Conservation (phyloP, 2,329 filamentous ascomycete species). For the Eutypa lata region DNA sequence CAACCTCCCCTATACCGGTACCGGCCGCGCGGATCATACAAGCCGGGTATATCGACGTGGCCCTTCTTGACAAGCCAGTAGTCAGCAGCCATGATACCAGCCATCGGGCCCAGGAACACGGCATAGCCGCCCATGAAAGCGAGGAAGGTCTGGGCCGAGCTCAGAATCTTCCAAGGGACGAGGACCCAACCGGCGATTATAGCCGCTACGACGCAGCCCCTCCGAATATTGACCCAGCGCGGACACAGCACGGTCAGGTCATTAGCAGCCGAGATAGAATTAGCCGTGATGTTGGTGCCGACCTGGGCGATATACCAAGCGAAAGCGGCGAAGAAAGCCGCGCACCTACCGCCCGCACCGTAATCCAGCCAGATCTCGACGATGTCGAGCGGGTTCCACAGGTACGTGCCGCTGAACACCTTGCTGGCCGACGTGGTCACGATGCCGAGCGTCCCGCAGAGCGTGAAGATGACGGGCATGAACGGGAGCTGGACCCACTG, state of each 20-base stretch:
- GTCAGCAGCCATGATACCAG: constrained; percentile 57
- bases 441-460: constrained; percentile 52
- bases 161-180: constrained; percentile 65
- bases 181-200: constrained; percentile 55
- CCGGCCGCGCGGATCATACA: constrained; percentile 36
- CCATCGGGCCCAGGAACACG: constrained; percentile 63
- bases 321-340: constrained; percentile 45
- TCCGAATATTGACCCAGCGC: constrained; percentile 51
- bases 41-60: constrained; percentile 40
- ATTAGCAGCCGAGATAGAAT: constrained; percentile 52
- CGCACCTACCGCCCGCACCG: constrained; percentile 39
- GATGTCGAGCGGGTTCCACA: constrained; percentile 50
- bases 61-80: constrained; percentile 57
- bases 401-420: constrained; percentile 47
- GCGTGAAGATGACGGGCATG: constrained; percentile 45
- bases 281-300: constrained; percentile 55
- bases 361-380: constrained; percentile 40
- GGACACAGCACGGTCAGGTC: constrained; percentile 55
- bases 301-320: constrained; percentile 53
- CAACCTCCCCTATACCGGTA: constrained; percentile 45
- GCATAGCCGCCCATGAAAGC: constrained; percentile 60
- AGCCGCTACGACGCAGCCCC: constrained; percentile 53
- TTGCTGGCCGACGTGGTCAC: constrained; percentile 53
- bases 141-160: constrained; percentile 54
- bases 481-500: constrained; percentile 40